Percentiles rank a stretch among this genome's conserved stretches.
phyloP scores from a whole-genome alignment of 345 rosid species.

The Eucalyptus urophylla region DNA sequence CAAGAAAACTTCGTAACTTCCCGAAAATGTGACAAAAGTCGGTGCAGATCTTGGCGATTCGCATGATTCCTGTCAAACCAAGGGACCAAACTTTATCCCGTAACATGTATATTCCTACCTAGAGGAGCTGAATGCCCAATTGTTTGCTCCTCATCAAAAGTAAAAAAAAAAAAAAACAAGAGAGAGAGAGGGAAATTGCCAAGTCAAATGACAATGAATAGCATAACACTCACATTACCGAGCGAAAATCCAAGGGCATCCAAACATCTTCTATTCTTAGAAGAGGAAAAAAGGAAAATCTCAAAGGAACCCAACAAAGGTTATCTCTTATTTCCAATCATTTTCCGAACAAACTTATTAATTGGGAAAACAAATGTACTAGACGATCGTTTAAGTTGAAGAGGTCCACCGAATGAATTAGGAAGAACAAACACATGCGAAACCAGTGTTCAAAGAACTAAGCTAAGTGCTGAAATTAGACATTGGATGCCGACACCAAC shows the following conservation, averaged over 20 bases:
- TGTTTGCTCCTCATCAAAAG: not conserved
- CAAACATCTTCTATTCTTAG: too few relatives aligned
- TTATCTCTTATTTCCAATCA: not conserved
- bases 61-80: not conserved
- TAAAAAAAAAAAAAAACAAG: not conserved
- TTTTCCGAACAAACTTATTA: not conserved
- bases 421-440: too few relatives aligned
- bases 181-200: too few relatives aligned
- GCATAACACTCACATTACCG: not conserved
- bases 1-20: not conserved
- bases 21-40: not conserved
- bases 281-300: not conserved
- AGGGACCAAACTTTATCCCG: not conserved
- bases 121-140: not conserved
- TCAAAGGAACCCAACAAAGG: not conserved
- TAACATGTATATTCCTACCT: not conserved
- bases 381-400: not conserved
- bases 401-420: too few relatives aligned
- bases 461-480: not conserved
- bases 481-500: not conserved
- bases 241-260: too few relatives aligned
- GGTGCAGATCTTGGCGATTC: accelerated
- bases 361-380: accelerated
- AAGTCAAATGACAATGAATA: too few relatives aligned
- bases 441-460: not conserved